Conservation (phyloP, 768 basidiomycete species). For the Roridomyces roridus region DNA sequence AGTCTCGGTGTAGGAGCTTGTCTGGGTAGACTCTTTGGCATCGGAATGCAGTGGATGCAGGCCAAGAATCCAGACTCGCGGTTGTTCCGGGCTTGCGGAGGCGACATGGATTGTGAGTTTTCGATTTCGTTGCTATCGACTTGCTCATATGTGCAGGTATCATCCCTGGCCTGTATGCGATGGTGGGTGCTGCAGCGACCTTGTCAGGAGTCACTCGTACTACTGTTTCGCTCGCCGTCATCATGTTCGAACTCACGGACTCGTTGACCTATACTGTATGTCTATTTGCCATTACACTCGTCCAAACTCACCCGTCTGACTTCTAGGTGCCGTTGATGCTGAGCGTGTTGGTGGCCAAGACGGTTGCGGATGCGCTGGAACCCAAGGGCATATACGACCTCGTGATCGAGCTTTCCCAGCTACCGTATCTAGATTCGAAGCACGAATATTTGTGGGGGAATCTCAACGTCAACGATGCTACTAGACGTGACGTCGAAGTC, state of each 20-base stretch:
- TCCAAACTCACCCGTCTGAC: background rate
- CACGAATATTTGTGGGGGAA: slow-evolving; percentile 89
- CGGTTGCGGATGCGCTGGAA: slow-evolving; percentile 85
- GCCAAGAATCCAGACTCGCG: slow-evolving; percentile 61
- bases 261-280: slow-evolving; percentile 92
- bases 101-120: slow-evolving; percentile 65
- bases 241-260: slow-evolving; percentile 94
- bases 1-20: slow-evolving; percentile 95
- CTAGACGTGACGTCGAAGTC: slow-evolving; percentile 66
- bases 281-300: background rate
- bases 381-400: slow-evolving; percentile 97
- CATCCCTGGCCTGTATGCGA: slow-evolving; percentile 90
- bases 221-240: slow-evolving; percentile 60
- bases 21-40: slow-evolving; percentile 86
- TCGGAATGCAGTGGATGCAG: slow-evolving; percentile 79
- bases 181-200: slow-evolving; percentile 95
- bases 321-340: slow-evolving; percentile 70
- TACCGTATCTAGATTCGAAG: slow-evolving; percentile 93
- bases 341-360: slow-evolving; percentile 87
- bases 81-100: slow-evolving; percentile 72
- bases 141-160: slow-evolving; percentile 47
- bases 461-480: slow-evolving; percentile 80
- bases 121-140: background rate
- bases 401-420: slow-evolving; percentile 88
- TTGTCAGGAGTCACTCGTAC: slow-evolving; percentile 93